phyloP scores from a whole-genome alignment of 805 yeast species.

The Hanseniaspora pseudoguilliermondii region DNA sequence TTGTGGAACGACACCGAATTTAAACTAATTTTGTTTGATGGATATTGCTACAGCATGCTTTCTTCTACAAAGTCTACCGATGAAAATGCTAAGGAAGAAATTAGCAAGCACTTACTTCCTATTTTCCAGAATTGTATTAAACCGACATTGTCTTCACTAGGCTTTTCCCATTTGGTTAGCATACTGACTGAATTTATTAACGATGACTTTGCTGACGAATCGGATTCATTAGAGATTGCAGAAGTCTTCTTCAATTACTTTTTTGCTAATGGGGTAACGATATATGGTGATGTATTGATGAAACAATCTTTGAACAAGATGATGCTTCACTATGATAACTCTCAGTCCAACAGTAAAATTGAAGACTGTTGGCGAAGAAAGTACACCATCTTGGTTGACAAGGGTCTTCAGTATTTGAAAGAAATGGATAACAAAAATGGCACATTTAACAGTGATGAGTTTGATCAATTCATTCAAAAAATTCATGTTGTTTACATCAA shows the following conservation, averaged over 20 bases:
- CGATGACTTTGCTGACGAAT: neutral
- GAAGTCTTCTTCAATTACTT: neutral
- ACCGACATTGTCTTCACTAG: constrained; percentile 5
- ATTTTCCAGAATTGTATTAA: constrained; percentile 17
- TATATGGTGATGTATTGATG: neutral
- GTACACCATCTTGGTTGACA: neutral
- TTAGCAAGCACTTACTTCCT: neutral
- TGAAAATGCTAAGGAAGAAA: neutral
- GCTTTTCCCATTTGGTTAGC: constrained; percentile 13
- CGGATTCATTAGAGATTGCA: neutral
- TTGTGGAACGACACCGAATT: neutral
- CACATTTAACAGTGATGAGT: neutral
- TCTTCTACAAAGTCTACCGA: neutral
- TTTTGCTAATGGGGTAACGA: neutral
- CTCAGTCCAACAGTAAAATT: neutral
- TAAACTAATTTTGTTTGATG: neutral
- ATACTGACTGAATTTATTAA: neutral
- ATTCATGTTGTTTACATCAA: constrained; percentile 18
- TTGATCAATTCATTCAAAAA: constrained; percentile 12
- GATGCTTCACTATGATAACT: neutral
- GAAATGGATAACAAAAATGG: neutral
- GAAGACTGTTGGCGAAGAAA: neutral
- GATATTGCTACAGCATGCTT: neutral
- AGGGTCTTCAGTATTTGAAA: neutral
- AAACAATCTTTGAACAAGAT: constrained; percentile 15